Evolutionary conservation across 345 rosid genomes (phyloP).

Genomic region (Bruguiera gymnorhiza): DNA sequence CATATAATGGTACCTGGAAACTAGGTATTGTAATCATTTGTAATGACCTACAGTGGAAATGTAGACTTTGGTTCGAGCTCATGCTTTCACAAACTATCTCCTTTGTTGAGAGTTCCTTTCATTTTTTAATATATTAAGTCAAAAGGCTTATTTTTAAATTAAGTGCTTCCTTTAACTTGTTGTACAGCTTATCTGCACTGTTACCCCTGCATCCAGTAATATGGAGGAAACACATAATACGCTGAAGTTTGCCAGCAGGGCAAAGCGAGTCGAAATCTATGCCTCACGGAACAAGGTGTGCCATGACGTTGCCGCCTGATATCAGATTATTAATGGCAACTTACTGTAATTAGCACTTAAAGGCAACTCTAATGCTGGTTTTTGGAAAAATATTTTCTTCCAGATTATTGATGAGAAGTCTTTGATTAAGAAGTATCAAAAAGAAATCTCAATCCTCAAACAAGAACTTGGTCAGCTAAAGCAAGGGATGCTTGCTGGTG

Average conservation of each 20-base stretch:
- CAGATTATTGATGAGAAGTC: slow-evolving; percentile 99
- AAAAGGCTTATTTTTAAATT: neutral
- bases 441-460: slow-evolving; percentile 90
- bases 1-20: too few relatives aligned
- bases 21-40: too few relatives aligned
- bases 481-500: slow-evolving; percentile 79
- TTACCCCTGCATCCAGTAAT: slow-evolving; percentile 97
- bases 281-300: slow-evolving; percentile 96
- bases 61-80: too few relatives aligned
- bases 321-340: neutral
- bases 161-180: slow-evolving; percentile 6
- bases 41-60: too few relatives aligned
- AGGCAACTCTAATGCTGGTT: slow-evolving; percentile 21
- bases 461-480: slow-evolving; percentile 84
- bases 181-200: slow-evolving; percentile 91
- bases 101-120: neutral
- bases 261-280: slow-evolving; percentile 92
- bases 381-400: slow-evolving; percentile 17
- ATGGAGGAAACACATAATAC: slow-evolving; percentile 99
- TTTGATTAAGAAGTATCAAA: slow-evolving; percentile 93
- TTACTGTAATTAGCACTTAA: neutral
- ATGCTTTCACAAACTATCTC: too few relatives aligned
- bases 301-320: slow-evolving; percentile 13
- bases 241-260: slow-evolving; percentile 95
- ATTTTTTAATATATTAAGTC: neutral